These are phyloP conservation scores for Stachybotrys echinatus DNA, from an alignment of 2,329 filamentous ascomycete species.

Conservation along the genomic window DNA sequence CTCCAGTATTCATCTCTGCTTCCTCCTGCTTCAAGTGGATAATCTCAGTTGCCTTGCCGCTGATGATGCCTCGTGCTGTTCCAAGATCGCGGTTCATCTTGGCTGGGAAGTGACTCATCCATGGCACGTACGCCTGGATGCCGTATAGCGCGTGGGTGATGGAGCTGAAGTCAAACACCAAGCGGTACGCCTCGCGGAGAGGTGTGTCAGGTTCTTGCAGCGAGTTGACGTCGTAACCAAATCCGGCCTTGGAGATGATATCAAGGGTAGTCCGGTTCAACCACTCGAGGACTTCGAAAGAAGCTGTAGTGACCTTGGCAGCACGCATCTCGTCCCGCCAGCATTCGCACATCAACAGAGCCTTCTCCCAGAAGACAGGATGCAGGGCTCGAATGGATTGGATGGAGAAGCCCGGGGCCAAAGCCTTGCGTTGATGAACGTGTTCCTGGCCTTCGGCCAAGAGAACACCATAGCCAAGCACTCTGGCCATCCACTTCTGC, in stretches of 20 bases:
- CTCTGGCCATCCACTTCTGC: slow-evolving; percentile 34
- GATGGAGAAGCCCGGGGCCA: slow-evolving; percentile 31
- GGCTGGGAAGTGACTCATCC: slow-evolving; percentile 29
- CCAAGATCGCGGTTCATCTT: slow-evolving; percentile 33
- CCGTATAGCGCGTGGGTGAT: slow-evolving; percentile 32
- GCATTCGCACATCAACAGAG: slow-evolving; percentile 34
- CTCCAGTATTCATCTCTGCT: slow-evolving; percentile 20
- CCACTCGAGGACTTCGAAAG: slow-evolving; percentile 33
- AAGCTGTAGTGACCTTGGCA: slow-evolving; percentile 19
- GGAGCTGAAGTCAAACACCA: slow-evolving; percentile 31
- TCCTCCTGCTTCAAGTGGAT: slow-evolving; percentile 27
- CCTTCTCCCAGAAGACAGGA: slow-evolving; percentile 35
- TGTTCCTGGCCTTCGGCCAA: slow-evolving; percentile 37
- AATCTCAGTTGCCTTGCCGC: slow-evolving; percentile 26
- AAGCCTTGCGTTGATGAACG: slow-evolving; percentile 25
- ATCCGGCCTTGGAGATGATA: slow-evolving; percentile 36
- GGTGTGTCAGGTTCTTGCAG: slow-evolving; percentile 28
- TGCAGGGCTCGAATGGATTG: slow-evolving; percentile 29
- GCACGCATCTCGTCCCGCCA: slow-evolving; percentile 29
- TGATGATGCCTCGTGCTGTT: slow-evolving; percentile 25
- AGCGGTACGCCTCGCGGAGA: slow-evolving; percentile 32
- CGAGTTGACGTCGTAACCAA: slow-evolving; percentile 34
- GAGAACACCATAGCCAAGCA: slow-evolving; percentile 37
- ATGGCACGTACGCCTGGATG: slow-evolving; percentile 34
- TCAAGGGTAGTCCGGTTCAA: slow-evolving; percentile 37